These are phyloP conservation scores for Cucurbitaria berberidis DNA, from an alignment of 2,329 filamentous ascomycete species.

Conservation along the genomic window DNA sequence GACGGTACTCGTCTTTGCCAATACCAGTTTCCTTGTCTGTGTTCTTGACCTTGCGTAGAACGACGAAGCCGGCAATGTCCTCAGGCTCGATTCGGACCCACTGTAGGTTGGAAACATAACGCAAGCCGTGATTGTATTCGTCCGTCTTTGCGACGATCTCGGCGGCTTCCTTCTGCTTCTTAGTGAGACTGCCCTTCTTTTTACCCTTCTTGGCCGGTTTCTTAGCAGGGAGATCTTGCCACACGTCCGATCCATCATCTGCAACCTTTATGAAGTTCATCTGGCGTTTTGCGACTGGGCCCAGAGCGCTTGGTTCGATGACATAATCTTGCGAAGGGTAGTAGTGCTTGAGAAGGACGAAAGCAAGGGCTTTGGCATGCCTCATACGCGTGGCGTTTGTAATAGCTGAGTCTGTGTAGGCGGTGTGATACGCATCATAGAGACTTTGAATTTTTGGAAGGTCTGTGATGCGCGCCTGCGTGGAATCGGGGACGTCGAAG, in stretches of 20 bases:
- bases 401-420: conserved; percentile 8
- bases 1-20: neutral
- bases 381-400: conserved; percentile 19
- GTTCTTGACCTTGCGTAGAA: conserved; percentile 6
- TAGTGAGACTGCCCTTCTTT: conserved; percentile 1
- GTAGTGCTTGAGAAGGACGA: conserved; percentile 30
- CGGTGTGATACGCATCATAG: conserved; percentile 14
- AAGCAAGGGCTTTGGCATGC: conserved; percentile 23
- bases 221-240: neutral
- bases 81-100: conserved; percentile 24
- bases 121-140: neutral
- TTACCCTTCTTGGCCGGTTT: conserved; percentile 7
- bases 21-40: neutral
- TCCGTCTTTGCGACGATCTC: neutral
- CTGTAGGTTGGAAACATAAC: neutral
- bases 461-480: conserved; percentile 7
- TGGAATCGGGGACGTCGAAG: conserved; percentile 6
- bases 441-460: conserved; percentile 15
- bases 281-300: conserved; percentile 14
- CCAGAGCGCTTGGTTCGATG: conserved; percentile 14
- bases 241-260: conserved; percentile 8
- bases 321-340: conserved; percentile 29
- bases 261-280: conserved; percentile 21
- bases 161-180: neutral
- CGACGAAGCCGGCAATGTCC: conserved; percentile 29